Evolutionary conservation across 2,329 filamentous ascomycete species (phyloP).

Genomic region (Colletotrichum acutatum): DNA sequence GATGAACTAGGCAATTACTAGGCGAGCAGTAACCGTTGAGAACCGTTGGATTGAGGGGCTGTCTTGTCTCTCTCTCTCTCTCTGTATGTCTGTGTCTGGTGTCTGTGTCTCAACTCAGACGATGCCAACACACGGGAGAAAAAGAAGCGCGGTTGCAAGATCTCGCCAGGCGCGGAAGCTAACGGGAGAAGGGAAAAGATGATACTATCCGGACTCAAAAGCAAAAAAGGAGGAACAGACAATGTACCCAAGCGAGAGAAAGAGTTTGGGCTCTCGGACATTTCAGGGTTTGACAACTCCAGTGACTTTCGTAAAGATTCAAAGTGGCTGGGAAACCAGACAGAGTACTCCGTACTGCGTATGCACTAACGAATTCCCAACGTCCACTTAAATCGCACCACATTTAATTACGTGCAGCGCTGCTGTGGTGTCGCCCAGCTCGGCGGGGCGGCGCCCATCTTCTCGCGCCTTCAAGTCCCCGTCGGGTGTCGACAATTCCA

Average conservation of each 20-base stretch:
- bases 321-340: slow-evolving; percentile 5
- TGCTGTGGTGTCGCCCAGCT: neutral
- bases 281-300: neutral
- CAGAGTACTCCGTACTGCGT: neutral
- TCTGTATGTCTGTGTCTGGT: neutral
- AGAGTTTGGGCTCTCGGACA: neutral
- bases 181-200: neutral
- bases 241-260: neutral
- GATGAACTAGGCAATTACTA: neutral
- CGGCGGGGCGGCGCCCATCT: too few species aligned
- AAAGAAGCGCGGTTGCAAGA: neutral
- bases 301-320: neutral
- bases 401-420: slow-evolving; percentile 12
- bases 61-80: neutral
- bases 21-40: neutral
- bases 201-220: neutral
- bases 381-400: slow-evolving; percentile 16
- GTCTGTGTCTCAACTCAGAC: neutral
- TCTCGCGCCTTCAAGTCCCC: neutral
- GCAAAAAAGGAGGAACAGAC: neutral
- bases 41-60: neutral
- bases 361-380: slow-evolving; percentile 3
- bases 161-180: neutral
- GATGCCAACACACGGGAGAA: neutral
- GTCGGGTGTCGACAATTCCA: slow-evolving; percentile 2